Base-by-base conservation (phyloP, 768 basidiomycete genomes). In the Rhodosporidiobolus odoratus region DNA sequence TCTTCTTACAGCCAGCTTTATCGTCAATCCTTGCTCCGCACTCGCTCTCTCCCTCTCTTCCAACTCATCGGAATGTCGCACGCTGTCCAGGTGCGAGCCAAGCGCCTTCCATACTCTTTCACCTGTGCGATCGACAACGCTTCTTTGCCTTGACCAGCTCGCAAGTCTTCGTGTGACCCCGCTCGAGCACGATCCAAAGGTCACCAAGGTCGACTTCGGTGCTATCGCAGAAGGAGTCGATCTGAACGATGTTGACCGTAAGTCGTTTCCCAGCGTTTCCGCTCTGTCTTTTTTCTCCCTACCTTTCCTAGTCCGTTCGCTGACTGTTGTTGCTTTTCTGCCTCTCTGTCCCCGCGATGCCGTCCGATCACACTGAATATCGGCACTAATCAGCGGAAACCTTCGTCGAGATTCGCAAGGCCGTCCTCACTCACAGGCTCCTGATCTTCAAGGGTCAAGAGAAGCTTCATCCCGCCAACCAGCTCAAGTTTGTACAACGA, bases 381-480 rank as follows among this genome's bases (percentile, higher is more conserved):
- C 48, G 9, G 12, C 23, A 8, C 23, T 25, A 17, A 8, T 45
- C 62, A 62, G 63, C 27, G 30, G 63, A 54, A 12, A 64, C 63
- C 6, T 64, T 64, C 54, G 32, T 23, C 17, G 41, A 10, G 32
- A 41, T 64, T 12, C 54, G 37, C 23, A 41, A 54, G 10, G 63
- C 63, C 21, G 54, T 63, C 53, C 54, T 64, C 30, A 64, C 63
- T 13, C 63, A 64, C 53, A 38, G 54, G 21, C 63, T 64, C 4
- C 63, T 64, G 12, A 41, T 64, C 30, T 41, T 64, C 63, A 64
- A 64, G 54, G 63, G 63, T 12, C 63, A 64, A 34, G 38, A 30
- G 27, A 57, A 57, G 53, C 63, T 64, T 19, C 63, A 64, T 43
- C 63, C 63, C 2, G 54, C 52, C 25, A 56, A 56, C 23, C 63